These are phyloP conservation scores for Anisogramma anomala DNA, from an alignment of 2,329 filamentous ascomycete genomes.

Conservation along the genomic window DNA sequence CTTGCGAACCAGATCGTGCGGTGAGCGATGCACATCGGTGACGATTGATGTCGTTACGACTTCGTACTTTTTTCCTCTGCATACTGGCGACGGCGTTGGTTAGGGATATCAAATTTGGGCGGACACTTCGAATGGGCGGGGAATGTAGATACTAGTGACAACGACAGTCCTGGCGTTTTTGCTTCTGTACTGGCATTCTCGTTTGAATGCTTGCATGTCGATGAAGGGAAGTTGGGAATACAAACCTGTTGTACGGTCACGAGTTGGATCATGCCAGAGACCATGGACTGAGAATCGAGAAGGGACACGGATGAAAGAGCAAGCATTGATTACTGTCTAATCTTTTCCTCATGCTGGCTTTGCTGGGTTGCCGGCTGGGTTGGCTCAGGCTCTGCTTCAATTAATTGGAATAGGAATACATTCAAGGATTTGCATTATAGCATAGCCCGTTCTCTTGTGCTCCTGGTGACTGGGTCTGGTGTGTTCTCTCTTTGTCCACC, in stretches of 20 bases:
- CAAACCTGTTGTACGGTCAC: neutral
- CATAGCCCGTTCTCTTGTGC: neutral
- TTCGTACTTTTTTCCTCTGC: constrained; percentile 10
- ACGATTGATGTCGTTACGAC: constrained; percentile 15
- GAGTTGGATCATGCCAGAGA: neutral
- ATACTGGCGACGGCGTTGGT: constrained; percentile 10
- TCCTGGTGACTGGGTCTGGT: no score
- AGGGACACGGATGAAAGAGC: neutral
- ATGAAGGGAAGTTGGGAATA: neutral
- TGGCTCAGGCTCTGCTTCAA: constrained; percentile 1
- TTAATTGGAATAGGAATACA: constrained; percentile 9
- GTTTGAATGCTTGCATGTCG: neutral
- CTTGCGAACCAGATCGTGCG: neutral
- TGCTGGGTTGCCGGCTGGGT: neutral
- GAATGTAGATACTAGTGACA: neutral
- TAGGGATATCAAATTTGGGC: constrained; percentile 1
- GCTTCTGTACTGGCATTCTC: neutral
- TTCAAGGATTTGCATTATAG: constrained; percentile 8
- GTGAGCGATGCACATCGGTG: constrained; percentile 9
- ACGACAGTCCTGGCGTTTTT: neutral
- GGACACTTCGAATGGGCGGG: neutral
- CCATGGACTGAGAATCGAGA: neutral
- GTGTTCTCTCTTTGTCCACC: neutral
- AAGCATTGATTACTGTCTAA: constrained; percentile 13
- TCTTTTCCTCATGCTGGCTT: constrained; percentile 6